These are phyloP conservation scores for Wickerhamiella qilinensis DNA, from an alignment of 805 yeast species.

Conservation along the genomic window DNA sequence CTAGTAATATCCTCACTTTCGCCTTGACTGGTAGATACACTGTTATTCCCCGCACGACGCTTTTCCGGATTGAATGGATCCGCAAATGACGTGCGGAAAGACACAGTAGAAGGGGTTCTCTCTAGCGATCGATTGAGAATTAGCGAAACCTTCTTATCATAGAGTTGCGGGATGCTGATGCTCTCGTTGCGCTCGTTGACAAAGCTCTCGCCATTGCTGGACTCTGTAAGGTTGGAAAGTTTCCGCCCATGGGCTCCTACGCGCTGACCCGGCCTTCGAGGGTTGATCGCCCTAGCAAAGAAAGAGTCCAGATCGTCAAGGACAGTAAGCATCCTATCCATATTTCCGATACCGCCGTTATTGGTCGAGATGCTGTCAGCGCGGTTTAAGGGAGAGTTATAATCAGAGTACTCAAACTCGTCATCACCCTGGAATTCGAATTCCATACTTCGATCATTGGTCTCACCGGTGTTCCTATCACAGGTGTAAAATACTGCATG, in stretches of 20 bases:
- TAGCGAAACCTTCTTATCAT: slow-evolving; percentile 66
- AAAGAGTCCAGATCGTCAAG: slow-evolving; percentile 17
- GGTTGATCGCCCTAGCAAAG: slow-evolving; percentile 13
- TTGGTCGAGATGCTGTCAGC: slow-evolving; percentile 4
- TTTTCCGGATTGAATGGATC: slow-evolving; percentile 33
- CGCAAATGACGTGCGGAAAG: slow-evolving; percentile 61
- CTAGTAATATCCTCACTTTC: background rate
- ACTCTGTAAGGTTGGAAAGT: slow-evolving; percentile 3
- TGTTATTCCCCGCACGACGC: background rate
- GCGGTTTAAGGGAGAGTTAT: background rate
- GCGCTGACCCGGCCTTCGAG: slow-evolving; percentile 3
- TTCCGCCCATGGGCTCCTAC: background rate
- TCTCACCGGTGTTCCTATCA: slow-evolving; percentile 21
- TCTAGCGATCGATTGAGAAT: slow-evolving; percentile 59
- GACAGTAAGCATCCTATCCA: slow-evolving; percentile 17
- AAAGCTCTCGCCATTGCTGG: slow-evolving; percentile 4
- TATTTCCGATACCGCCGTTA: slow-evolving; percentile 7
- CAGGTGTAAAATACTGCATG: slow-evolving; percentile 92
- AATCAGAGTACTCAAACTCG: slow-evolving; percentile 13
- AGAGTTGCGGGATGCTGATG: slow-evolving; percentile 52
- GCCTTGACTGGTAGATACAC: background rate
- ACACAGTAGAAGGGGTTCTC: slow-evolving; percentile 55
- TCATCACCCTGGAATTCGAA: slow-evolving; percentile 23
- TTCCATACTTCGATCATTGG: slow-evolving; percentile 20
- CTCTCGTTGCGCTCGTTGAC: slow-evolving; percentile 8